phyloP scores from a whole-genome alignment of 192 early-diverging fungal genomes.

The Backusella tuberculispora region DNA sequence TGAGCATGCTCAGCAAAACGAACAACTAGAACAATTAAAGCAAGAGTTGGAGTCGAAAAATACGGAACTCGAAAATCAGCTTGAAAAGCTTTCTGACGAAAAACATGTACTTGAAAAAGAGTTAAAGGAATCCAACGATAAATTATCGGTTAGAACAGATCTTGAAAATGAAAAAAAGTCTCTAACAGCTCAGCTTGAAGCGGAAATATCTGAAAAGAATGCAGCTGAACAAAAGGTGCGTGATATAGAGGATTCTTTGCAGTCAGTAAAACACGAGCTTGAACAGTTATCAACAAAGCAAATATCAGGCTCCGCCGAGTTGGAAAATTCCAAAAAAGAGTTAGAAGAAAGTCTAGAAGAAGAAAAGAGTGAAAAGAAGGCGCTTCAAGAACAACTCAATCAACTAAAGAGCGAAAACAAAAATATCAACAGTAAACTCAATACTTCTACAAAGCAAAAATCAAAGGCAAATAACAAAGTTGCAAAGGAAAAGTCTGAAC shows the following conservation, averaged over 20 bases:
- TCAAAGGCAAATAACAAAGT: not conserved
- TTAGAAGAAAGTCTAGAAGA: not conserved
- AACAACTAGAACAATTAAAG: not conserved
- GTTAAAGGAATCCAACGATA: not conserved
- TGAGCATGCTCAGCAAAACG: not conserved
- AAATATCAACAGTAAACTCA: conserved; percentile 9
- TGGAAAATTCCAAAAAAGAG: not conserved
- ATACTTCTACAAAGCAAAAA: not conserved
- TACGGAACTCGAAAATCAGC: not conserved
- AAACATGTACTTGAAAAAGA: not conserved
- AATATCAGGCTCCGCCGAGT: not conserved
- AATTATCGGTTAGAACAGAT: not conserved
- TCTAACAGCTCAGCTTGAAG: not conserved
- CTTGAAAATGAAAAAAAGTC: not conserved
- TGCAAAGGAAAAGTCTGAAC: not conserved
- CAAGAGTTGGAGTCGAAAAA: not conserved
- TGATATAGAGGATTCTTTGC: not conserved
- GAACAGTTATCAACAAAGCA: not conserved
- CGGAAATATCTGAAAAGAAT: not conserved
- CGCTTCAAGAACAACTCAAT: not conserved
- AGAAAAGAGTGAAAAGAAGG: conserved; percentile 2
- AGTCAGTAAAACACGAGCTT: not conserved
- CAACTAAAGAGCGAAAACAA: not conserved
- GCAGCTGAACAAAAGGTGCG: not conserved
- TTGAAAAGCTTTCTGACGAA: not conserved